Base-by-base conservation (phyloP, 2,329 filamentous ascomycete genomes). In the Lecanicillium sp. region DNA sequence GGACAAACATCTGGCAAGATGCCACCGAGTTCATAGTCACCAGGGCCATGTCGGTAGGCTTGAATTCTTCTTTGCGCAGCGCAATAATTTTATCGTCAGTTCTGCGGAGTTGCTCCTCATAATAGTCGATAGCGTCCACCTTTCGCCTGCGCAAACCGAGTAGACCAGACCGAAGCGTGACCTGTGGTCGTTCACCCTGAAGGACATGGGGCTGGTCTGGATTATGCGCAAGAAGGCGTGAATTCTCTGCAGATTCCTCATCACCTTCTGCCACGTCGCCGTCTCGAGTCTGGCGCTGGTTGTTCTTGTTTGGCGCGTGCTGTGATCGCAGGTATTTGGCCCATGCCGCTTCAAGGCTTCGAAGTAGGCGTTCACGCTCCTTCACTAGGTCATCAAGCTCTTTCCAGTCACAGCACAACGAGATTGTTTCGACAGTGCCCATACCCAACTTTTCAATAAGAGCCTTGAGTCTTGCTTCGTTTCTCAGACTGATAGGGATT, bases 11-110 rank as follows among this genome's bases (percentile, higher is more conserved):
- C 64, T 98, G 92, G 49, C 78, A 81, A 22, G 89, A 83, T 12
- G 89, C 85, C 35, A 95, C 92, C 4, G 87, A 92, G 63, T 95
- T 86, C 87, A 98, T 94, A 0, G 92, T 96, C 29, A 98, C 85
- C 58, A 98, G 95, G 1, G 94, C 94, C 43, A 94, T 73, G 35
- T 90, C 83, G 1, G 81, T 89, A 0, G 92, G 71, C 5, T 73
- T 65, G 51, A 88, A 96, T 4, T 83, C 73, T 57, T 85, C 85
- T 51, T 78, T 77, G 19, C 92, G 78, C 9, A 87, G 77, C 7
- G 63, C 62, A 7, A 63, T 60, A 36, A 98, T 86, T 47, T 80
- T 73, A 35, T 85, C 83, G 48, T 98, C 90, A 3, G 94, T 60
- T 13, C 73, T 71, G 18, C 83, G 80, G 27, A 98, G 72, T 55